A percentile compares a stretch with the other conserved stretches of the same genome.
These are phyloP conservation scores for Hanseniaspora nectarophila DNA, from an alignment of 805 yeast species.

Conservation along the genomic window DNA sequence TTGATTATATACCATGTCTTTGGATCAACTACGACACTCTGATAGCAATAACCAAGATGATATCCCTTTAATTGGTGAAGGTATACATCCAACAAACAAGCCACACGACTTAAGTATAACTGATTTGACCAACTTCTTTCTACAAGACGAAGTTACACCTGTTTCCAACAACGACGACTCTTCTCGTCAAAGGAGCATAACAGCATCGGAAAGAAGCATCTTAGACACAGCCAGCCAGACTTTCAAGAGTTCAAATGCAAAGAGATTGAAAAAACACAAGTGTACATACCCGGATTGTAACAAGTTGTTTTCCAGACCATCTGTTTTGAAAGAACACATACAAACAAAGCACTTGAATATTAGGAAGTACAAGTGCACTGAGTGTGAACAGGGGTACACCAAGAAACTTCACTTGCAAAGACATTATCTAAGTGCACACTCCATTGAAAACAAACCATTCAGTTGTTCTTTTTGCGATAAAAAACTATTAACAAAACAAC, in stretches of 20 bases:
- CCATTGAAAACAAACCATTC: slow-evolving; percentile 47
- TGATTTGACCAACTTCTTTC: background rate
- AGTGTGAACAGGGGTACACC: slow-evolving; percentile 54
- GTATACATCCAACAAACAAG: background rate
- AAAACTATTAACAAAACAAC: slow-evolving; percentile 73
- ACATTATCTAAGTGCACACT: slow-evolving; percentile 55
- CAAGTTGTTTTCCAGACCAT: slow-evolving; percentile 70
- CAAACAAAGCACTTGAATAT: slow-evolving; percentile 60
- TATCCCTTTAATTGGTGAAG: background rate
- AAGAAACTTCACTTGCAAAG: slow-evolving; percentile 71
- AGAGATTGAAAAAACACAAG: slow-evolving; percentile 47
- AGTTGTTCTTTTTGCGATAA: slow-evolving; percentile 66
- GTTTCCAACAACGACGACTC: background rate
- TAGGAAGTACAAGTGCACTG: slow-evolving; percentile 59
- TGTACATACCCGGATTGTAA: slow-evolving; percentile 60
- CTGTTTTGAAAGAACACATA: slow-evolving; percentile 69
- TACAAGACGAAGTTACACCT: background rate
- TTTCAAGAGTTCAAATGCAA: slow-evolving; percentile 22
- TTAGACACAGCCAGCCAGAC: slow-evolving; percentile 10
- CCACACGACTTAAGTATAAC: background rate
- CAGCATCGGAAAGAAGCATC: background rate
- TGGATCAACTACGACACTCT: background rate
- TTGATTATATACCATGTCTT: background rate
- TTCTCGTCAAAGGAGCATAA: background rate
- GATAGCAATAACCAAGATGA: background rate